phyloP scores from a whole-genome alignment of 768 basidiomycete species.

The Tricholoma flavovirens region DNA sequence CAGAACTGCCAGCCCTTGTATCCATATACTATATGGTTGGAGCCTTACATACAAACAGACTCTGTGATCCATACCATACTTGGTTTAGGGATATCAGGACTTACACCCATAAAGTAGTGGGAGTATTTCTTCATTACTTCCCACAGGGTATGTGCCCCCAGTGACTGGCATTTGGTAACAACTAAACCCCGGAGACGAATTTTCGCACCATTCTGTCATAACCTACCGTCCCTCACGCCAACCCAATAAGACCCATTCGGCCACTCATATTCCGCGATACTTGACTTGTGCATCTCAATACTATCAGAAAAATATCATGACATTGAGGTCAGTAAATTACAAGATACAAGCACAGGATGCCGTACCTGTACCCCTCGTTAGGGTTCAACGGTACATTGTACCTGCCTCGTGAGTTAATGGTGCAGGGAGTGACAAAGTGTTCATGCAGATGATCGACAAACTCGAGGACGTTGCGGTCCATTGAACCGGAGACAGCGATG shows the following conservation, averaged over 20 bases:
- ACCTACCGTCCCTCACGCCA: constrained; percentile 14
- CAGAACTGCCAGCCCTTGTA: no score
- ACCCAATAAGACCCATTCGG: constrained; percentile 84
- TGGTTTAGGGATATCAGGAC: no score
- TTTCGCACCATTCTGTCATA: background rate
- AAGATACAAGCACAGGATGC: constrained; percentile 1
- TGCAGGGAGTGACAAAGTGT: constrained; percentile 84
- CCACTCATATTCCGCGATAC: constrained; percentile 81
- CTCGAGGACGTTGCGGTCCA: constrained; percentile 93
- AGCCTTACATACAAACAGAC: no score
- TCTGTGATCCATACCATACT: no score
- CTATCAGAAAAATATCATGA: constrained; percentile 36
- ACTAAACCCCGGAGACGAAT: no score
- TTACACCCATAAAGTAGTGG: no score
- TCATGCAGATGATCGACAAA: constrained; percentile 91
- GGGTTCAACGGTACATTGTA: constrained; percentile 83
- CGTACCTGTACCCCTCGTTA: constrained; percentile 73
- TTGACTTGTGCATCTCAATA: constrained; percentile 82
- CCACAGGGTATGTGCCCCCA: no score
- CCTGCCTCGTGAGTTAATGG: constrained; percentile 77
- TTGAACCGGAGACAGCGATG: constrained; percentile 82
- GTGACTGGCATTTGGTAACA: no score
- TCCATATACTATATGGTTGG: no score
- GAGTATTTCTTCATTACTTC: no score
- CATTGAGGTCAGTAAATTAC: background rate